Evolutionary conservation across 1,284 basidiomycete genomes (phyloP).

Genomic region (Paramarasmius palmivorus): DNA sequence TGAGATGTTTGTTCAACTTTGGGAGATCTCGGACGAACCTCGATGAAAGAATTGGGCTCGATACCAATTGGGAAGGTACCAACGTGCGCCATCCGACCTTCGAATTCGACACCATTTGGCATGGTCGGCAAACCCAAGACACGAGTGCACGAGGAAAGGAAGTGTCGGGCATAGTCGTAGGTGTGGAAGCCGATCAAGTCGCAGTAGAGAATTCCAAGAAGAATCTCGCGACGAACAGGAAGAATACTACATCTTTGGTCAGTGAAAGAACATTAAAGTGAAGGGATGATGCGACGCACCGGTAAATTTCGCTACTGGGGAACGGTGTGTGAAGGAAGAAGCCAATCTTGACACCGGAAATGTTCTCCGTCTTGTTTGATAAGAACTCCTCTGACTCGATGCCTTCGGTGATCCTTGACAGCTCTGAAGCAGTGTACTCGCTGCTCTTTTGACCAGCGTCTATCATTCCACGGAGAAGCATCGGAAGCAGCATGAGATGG

Average conservation of each 20-base stretch:
- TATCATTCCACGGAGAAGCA: conserved; percentile 88
- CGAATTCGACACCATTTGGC: conserved; percentile 97
- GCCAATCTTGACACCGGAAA: conserved; percentile 84
- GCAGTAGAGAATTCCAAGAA: conserved; percentile 93
- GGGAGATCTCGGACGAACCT: conserved; percentile 42
- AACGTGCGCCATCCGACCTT: conserved; percentile 93
- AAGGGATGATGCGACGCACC: conserved; percentile 51
- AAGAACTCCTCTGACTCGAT: conserved; percentile 59
- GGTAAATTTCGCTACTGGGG: conserved; percentile 97
- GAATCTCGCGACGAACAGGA: conserved; percentile 94
- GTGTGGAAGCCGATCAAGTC: conserved; percentile 99
- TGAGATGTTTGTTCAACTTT: conserved; percentile 3
- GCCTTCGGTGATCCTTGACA: conserved; percentile 77
- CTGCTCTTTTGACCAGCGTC: conserved; percentile 67
- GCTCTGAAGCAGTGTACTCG: conserved; percentile 65
- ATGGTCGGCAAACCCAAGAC: conserved; percentile 96
- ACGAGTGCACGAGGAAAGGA: conserved; percentile 96
- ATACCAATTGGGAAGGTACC: conserved; percentile 99
- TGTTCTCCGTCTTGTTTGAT: conserved; percentile 34
- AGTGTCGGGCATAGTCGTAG: conserved; percentile 99
- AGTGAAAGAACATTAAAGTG: conserved; percentile 7
- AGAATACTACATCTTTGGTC: conserved; percentile 65
- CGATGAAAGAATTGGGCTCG: conserved; percentile 90
- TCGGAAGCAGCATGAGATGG: conserved; percentile 96
- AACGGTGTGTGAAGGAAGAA: conserved; percentile 99